These are phyloP conservation scores for Pseudotsuga menziesii DNA, from an alignment of 75 land plant species.

Conservation along the genomic window DNA sequence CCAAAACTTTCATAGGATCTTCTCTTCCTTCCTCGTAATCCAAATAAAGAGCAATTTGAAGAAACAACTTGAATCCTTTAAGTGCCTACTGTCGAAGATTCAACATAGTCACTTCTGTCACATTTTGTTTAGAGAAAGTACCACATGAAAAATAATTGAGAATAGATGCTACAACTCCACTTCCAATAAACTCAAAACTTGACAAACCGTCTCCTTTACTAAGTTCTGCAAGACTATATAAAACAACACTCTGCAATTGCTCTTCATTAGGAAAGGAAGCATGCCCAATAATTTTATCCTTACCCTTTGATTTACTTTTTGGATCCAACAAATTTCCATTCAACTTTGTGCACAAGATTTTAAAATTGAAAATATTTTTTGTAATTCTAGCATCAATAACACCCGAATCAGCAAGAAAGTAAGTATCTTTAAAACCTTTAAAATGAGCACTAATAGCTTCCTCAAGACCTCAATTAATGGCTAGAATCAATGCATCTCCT, in stretches of 20 bases:
- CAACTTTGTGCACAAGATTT: conserved; percentile 32
- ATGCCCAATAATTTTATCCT: not conserved
- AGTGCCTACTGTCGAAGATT: conserved; percentile 9
- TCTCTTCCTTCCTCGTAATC: conserved; percentile 12
- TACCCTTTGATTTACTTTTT: conserved; percentile 4
- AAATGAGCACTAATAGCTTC: conserved; percentile 36
- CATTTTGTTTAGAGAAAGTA: conserved; percentile 8
- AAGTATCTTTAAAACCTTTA: conserved; percentile 36
- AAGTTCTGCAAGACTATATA: conserved; percentile 37
- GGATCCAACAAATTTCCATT: conserved; percentile 13
- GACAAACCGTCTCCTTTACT: conserved; percentile 46
- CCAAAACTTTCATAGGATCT: conserved; percentile 30
- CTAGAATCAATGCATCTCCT: too few species aligned
- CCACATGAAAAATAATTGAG: conserved; percentile 49
- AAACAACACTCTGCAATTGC: conserved; percentile 23
- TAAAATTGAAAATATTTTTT: too few species aligned
- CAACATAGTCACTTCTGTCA: not conserved
- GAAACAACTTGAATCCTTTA: conserved; percentile 39
- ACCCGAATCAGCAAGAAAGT: conserved; percentile 23
- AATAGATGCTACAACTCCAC: conserved; percentile 62
- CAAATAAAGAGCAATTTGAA: conserved; percentile 14
- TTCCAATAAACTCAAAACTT: conserved; percentile 71
- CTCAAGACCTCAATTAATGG: conserved; percentile 28
- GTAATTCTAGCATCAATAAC: conserved; percentile 23
- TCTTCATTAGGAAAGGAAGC: conserved; percentile 27